Base-by-base conservation (phyloP, 768 basidiomycete species). In the Tulasnella sp. region DNA sequence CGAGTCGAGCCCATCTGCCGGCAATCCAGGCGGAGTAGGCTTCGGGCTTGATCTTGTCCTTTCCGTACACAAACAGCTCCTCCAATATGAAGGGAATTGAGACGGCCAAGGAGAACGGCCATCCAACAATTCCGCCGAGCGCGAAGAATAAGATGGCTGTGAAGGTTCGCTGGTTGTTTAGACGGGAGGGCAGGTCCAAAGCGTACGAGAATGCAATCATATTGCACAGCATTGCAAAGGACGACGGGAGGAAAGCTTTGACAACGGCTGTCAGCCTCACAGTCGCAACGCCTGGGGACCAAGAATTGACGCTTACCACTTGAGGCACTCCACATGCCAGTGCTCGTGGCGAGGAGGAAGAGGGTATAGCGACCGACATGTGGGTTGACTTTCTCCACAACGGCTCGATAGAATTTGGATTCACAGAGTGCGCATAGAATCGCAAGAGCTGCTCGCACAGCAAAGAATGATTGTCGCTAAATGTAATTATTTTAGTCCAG, bases 241-340 rank as follows among this genome's bases (percentile, higher is more conserved):
- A 91, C 20, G 97, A 98, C 0, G 97, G 96, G 13, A 99, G 88
- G 86, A 99, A 93, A 0, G 98, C 94, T 98, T 80, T 20, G 11
- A 13, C 39, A 37, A 26, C 23, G 1, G n/a, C 51, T 9, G 46
- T 39, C 23, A 26, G 18, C 7, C 0, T 16, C 16, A 57, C 6
- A 3, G 37, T 70, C 5, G 61, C 18, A 2, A 55, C 39, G 51
- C 29, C 29, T 16, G 57, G 3, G 44, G 15, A 20, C 13, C 3
- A n/a, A 74, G 20, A 75, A 48, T 16, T 67, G 69, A 35, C 39
- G 85, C 87, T 80, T 81, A 95, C 96, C 91, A 71, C 92, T 86
- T 73, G 95, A 88, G 5, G 97, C 92, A 81, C 90, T 93, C 94
- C 94, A 99, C 93, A 99, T 95, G 74, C 96, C 98, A 20, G 96